Evolutionary conservation across 306 rosid genomes (phyloP).

Genomic region (Castanea mollissima): DNA sequence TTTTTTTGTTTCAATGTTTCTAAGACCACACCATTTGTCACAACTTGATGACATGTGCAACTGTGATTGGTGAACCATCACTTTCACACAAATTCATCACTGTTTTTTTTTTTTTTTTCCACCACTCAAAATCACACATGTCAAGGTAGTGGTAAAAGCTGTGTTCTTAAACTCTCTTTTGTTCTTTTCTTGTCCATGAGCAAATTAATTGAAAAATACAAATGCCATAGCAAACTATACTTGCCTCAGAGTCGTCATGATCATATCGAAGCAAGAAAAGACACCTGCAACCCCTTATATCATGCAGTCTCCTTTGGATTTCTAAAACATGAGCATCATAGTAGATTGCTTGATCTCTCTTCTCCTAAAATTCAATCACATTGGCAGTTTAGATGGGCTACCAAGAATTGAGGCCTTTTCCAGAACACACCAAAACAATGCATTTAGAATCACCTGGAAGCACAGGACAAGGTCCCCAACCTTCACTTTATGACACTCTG

Average conservation of each 20-base stretch:
- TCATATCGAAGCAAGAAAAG: constrained; percentile 68
- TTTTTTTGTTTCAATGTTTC: no score
- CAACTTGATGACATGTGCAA: no score
- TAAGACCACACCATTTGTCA: no score
- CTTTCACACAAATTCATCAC: no score
- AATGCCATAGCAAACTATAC: constrained; percentile 20
- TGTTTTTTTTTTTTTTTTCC: no score
- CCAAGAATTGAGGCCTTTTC: background rate
- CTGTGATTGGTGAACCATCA: no score
- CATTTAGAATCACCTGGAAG: constrained; percentile 64
- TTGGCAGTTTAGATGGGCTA: constrained; percentile 13
- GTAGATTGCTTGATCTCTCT: constrained; percentile 79
- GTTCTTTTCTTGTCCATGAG: no score
- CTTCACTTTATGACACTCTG: constrained; percentile 68
- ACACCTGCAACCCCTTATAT: constrained; percentile 95
- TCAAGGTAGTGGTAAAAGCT: no score
- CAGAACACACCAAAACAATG: background rate
- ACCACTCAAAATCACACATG: no score
- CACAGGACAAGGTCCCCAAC: constrained; percentile 79
- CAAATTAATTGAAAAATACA: background rate
- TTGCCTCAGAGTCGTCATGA: constrained; percentile 75
- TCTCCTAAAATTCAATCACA: constrained; percentile 53
- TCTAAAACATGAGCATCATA: constrained; percentile 80
- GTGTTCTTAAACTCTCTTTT: no score
- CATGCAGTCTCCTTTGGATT: constrained; percentile 81